Base-by-base conservation (phyloP, 768 basidiomycete species). In the Clathrus columnatus region DNA sequence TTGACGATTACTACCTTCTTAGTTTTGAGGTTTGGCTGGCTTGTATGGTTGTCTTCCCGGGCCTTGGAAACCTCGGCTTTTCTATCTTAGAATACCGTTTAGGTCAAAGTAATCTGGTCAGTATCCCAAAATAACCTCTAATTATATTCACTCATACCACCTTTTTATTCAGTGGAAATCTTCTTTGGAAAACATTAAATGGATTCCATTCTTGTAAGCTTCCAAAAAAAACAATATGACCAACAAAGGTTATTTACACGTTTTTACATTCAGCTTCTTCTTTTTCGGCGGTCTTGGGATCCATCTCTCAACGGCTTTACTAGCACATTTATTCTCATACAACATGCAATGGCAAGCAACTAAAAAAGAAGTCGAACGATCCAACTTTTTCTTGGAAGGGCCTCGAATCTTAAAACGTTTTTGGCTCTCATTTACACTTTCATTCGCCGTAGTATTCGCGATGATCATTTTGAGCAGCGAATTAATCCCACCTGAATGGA, bases 381-480 rank as follows among this genome's bases (percentile, higher is more conserved):
- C 86, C 5, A 93, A 92, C 66, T 92, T 95, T 74, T 92, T 87
- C 79, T 80, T 86, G 54, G 91, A 95, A 67, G 82, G 92, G 11
- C 92, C 92, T 1, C 80, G 81, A 55, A 91, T 94, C 65, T 72
- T 85, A 64, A 81, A 82, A 60, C 84, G 90, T 3, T 94, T 89
- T 72, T 83, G 85, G 75, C 62, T 80, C 47, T 77, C 80, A 43
- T 74, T 89, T 59, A 56, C 78, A 18, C 54, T 87, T 20, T 82
- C 79, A 46, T 71, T 81, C 60, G 54, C 74, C 17, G 59, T 73
- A 10, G 72, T 84, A 58, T 74, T 69, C 7, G 73, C 67, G 44
- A 83, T 91, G 65, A 67, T 81, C 55, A 60, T 92, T 26, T 70
- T 90, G 30, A 63, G 71, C n/a, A 70, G 68, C n/a, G 60, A 68